Evolutionary conservation across 2,329 filamentous ascomycete genomes (phyloP).

Genomic region (Aspergillus aculeatinus): DNA sequence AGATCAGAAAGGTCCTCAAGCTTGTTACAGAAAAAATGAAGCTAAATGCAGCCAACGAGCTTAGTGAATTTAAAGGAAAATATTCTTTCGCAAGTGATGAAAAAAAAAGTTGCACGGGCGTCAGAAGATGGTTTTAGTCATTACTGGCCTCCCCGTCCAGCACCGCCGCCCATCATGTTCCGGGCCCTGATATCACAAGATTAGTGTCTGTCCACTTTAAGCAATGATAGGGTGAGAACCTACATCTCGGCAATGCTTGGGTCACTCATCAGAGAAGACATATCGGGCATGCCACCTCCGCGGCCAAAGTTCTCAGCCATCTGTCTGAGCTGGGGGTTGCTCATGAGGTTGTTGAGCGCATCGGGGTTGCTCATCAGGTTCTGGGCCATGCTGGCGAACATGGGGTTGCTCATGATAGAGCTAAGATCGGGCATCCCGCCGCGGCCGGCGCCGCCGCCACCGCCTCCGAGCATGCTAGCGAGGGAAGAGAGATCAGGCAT

Average conservation of each 20-base stretch:
- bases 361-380: conserved; percentile 97
- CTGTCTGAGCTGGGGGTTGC: conserved; percentile 81
- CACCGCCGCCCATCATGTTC: conserved; percentile 63
- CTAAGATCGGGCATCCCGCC: conserved; percentile 82
- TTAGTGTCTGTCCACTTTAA: conserved; percentile 7
- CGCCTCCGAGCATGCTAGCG: conserved; percentile 69
- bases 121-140: conserved; percentile 7
- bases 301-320: conserved; percentile 77
- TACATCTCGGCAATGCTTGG: conserved; percentile 90
- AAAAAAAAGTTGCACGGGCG: neutral
- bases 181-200: conserved; percentile 52
- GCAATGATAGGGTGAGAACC: conserved; percentile 46
- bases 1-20: neutral
- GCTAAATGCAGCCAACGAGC: conserved; percentile 3
- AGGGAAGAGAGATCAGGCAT: conserved; percentile 71
- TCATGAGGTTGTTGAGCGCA: conserved; percentile 88
- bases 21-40: neutral
- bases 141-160: conserved; percentile 38
- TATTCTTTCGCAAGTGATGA: neutral
- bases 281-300: conserved; percentile 85
- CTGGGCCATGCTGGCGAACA: conserved; percentile 97
- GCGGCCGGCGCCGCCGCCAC: conserved; percentile 55
- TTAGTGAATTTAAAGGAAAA: conserved; percentile 9
- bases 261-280: conserved; percentile 83
- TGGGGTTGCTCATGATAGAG: conserved; percentile 92